phyloP scores from a whole-genome alignment of 495 filamentous ascomycete species.

The Trichoderma parareesei region DNA sequence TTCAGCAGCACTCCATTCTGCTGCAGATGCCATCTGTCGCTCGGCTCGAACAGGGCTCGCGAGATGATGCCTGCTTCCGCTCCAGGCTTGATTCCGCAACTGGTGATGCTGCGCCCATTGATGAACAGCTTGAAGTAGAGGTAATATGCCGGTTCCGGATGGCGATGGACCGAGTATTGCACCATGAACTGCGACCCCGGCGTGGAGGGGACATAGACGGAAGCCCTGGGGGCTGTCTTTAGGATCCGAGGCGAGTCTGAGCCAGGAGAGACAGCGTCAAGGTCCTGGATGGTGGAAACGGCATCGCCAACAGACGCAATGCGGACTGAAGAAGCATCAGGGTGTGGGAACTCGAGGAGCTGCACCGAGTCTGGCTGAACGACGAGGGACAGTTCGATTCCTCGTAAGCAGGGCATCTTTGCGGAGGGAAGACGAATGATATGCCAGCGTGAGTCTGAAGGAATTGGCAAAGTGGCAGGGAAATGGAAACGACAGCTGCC shows the following conservation, averaged over 20 bases:
- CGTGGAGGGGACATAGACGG: slow-evolving; percentile 43
- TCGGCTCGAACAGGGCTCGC: slow-evolving; percentile 37
- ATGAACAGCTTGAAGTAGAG: slow-evolving; percentile 45
- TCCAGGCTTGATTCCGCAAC: slow-evolving; percentile 38
- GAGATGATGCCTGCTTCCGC: slow-evolving; percentile 27
- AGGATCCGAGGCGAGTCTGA: background rate
- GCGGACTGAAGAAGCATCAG: slow-evolving; percentile 36
- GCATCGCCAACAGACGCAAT: slow-evolving; percentile 14
- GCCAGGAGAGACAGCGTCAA: background rate
- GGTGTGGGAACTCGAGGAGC: slow-evolving; percentile 43
- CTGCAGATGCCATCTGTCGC: slow-evolving; percentile 16
- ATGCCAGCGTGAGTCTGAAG: background rate
- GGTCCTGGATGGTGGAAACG: background rate
- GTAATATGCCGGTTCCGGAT: slow-evolving; percentile 23
- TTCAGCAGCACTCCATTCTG: slow-evolving; percentile 18
- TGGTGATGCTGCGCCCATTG: slow-evolving; percentile 36
- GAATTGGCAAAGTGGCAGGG: background rate
- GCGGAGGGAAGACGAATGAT: background rate
- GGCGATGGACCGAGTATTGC: background rate
- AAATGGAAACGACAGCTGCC: background rate
- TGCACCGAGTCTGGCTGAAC: slow-evolving; percentile 22
- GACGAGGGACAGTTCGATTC: slow-evolving; percentile 35
- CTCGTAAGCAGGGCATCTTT: slow-evolving; percentile 41
- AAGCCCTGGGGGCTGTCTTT: slow-evolving; percentile 31
- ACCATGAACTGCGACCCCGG: slow-evolving; percentile 28